Evolutionary conservation across 2,329 filamentous ascomycete genomes (phyloP).

Genomic region (Aotearoamyces nothofagi): DNA sequence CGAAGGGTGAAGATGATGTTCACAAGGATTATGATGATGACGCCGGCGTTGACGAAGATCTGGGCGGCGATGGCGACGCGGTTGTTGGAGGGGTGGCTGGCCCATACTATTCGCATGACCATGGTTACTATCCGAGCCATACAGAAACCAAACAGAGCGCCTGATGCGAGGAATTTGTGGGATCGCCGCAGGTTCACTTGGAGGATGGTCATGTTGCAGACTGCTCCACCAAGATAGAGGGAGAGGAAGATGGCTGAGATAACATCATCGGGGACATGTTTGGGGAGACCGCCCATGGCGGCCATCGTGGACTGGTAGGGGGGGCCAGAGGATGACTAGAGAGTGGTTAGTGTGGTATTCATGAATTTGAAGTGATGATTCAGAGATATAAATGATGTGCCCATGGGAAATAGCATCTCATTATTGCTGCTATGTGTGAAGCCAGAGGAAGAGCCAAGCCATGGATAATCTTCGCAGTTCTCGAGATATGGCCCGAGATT

Average conservation of each 20-base stretch:
- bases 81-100: slow-evolving; percentile 28
- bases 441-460: too few relatives aligned
- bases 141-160: slow-evolving; percentile 40
- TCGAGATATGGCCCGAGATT: too few relatives aligned
- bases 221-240: slow-evolving; percentile 38
- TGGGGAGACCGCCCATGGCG: slow-evolving; percentile 40
- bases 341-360: too few relatives aligned
- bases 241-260: slow-evolving; percentile 46
- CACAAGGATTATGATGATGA: slow-evolving; percentile 60
- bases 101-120: slow-evolving; percentile 34
- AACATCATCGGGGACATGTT: slow-evolving; percentile 42
- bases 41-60: slow-evolving; percentile 12
- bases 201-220: slow-evolving; percentile 41
- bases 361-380: too few relatives aligned
- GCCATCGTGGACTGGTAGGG: slow-evolving; percentile 24
- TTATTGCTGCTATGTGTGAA: too few relatives aligned
- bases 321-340: too few relatives aligned
- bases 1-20: slow-evolving; percentile 68
- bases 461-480: too few relatives aligned
- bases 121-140: slow-evolving; percentile 20
- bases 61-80: slow-evolving; percentile 1
- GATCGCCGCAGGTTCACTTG: slow-evolving; percentile 31
- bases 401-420: too few relatives aligned
- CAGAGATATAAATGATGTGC: too few relatives aligned
- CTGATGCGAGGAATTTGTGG: slow-evolving; percentile 45